These are phyloP conservation scores for Chrysochromulina parva DNA, from an alignment of 78 protist genomes.

Conservation along the genomic window DNA sequence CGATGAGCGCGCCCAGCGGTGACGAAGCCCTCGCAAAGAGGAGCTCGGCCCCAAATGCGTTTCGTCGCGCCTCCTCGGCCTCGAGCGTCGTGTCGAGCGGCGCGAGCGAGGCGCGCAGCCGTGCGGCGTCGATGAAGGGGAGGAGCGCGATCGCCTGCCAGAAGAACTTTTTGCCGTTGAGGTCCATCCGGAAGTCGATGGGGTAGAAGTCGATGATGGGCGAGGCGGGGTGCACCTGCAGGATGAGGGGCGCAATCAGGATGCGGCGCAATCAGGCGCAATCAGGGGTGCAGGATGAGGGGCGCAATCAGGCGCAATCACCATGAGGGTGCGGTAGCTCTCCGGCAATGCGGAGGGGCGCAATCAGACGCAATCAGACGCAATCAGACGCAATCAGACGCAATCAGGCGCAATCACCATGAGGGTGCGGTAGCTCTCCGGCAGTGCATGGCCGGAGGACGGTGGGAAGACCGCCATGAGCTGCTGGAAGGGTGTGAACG, in stretches of 20 bases:
- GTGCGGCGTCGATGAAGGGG: conserved; percentile 91
- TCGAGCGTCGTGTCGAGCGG: conserved; percentile 34
- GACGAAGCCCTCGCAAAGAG: not conserved
- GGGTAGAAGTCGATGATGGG: conserved; percentile 92
- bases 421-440: conserved; percentile 60
- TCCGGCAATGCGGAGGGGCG: conserved; percentile 61
- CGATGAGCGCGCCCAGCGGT: no score
- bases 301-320: no score
- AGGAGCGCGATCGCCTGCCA: conserved; percentile 91
- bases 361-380: not conserved
- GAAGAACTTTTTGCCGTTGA: conserved; percentile 75
- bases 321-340: no score
- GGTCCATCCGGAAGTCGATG: conserved; percentile 77
- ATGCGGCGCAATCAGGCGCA: no score
- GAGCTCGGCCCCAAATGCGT: conserved; percentile 24
- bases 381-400: no score
- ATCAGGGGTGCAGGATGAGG: no score
- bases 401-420: no score
- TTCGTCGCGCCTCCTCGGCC: conserved; percentile 48
- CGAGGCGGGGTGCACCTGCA: conserved; percentile 32
- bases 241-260: not conserved
- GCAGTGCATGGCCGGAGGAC: conserved; percentile 65
- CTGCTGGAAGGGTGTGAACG: conserved; percentile 94
- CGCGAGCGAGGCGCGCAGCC: conserved; percentile 35
- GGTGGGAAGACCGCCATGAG: conserved; percentile 94